Base-by-base conservation (phyloP, 2,329 filamentous ascomycete genomes). In the Chrysoporthe puriensis region DNA sequence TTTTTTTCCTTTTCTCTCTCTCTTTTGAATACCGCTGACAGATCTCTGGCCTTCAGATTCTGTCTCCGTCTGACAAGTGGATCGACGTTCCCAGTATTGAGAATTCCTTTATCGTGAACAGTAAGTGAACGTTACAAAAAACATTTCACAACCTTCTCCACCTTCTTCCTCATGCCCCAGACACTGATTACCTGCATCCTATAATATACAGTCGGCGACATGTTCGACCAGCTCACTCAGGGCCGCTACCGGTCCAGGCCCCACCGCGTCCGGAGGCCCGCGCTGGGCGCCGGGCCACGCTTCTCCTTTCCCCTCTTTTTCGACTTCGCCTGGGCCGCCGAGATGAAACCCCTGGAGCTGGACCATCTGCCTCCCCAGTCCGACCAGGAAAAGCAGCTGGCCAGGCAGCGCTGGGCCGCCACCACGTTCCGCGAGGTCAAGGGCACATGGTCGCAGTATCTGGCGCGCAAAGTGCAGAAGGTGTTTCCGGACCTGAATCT, bases 241-340 rank as follows among this genome's bases (percentile, higher is more conserved):
- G 60, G 60, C 26, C 44, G 43, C 26, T 50, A 62, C 43, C 43
- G 5, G 43, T 46, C 60, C 26, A 26, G 43, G 7, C 43, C 34
- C 2, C 60, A 62, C 60, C 44, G 60, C 13, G 60, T 62, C 18
- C 46, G 26, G 11, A 8, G 56, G 56, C 44, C 60, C 14, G 14
- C 60, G 11, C 34, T 43, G 4, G 26, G 43, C 26, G 8, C 60
- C 3, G 16, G 26, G 9, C 44, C 60, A n/a, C 60, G 60, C 3
- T 16, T 62, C 26, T 62, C 60, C 32, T 48, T 62, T 14, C 60
- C 60, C 8, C 34, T 62, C 43, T 62, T 62, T 18, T 52, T 62
- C 8, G 60, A 62, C 26, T 50, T 50, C 16, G 60, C 60, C 32
- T 62, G 44, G 60, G n/a, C 13, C 14, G 46, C 60, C 34, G 46